Base-by-base conservation (phyloP, 2,329 filamentous ascomycete genomes). In the Leptosphaerulina australis region DNA sequence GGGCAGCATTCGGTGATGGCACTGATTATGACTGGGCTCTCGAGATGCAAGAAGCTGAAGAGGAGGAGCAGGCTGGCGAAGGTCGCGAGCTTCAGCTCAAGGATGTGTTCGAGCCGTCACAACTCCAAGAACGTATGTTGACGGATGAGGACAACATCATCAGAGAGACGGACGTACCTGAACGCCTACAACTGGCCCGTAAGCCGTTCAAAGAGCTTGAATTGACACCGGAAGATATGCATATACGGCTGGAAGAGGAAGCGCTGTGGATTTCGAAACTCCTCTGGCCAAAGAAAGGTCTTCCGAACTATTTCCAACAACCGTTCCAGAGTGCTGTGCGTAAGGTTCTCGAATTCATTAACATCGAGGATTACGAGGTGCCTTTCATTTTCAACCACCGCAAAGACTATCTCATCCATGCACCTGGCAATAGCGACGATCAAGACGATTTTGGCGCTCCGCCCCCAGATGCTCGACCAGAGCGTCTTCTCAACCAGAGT, bases 331-430 rank as follows among this genome's bases (percentile, higher is more conserved):
- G 89, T 63, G 90, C 93, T 4, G 87, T 99, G 45, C 86, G 87
- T 61, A 96, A 96, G 72, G 92, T 97, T 9, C 81, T 99, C 29
- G 90, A 97, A 65, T 97, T 97, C 69, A 91, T 99, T 74, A 90
- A 96, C 40, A 85, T 93, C 3, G 92, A 97, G 58, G 90, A 96
- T 61, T 91, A 93, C 63, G 94, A 99, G 73, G 91, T 97, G 1
- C 93, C 94, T 0, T 99, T 96, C 72, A 94, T 99, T 62, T 97
- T 97, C 73, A 93, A 97, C 72, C 94, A 99, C 68, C 90, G 94
- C 54, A 96, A 97, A 74, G 94, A 99, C 71, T 99, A 97, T 68
- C 82, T 99, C 33, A 95, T 99, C 48, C 91, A 97, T 66, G 87
- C 87, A 59, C 91, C 90, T 67, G 76, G 81, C n/a, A 77, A 81